Base-by-base conservation (phyloP, 345 rosid species). In the Euclidium syriacum region DNA sequence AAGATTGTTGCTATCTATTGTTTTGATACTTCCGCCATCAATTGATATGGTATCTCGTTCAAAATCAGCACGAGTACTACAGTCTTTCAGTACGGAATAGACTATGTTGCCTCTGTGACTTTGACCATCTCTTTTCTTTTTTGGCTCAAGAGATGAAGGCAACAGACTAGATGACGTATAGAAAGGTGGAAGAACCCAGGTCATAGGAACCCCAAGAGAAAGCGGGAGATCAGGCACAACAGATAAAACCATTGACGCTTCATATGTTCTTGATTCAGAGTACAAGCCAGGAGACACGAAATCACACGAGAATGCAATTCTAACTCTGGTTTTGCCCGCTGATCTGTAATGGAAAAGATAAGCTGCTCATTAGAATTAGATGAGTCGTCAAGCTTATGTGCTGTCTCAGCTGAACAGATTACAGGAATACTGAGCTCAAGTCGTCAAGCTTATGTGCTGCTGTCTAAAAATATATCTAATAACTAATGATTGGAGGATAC, bases 131-230 rank as follows among this genome's bases (percentile, higher is more conserved):
- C 68, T 70, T 32, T 77, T 77, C 57, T 79, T 77, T 40, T 68
- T 72, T 34, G 78, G 67, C 61, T 83, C 88, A 22, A 27, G 14
- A 11, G 88, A 83, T 25, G 71, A 80, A 14, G 92, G 85, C 70
- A 91, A 80, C 41, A 83, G 74, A 71, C 76, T 65, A 58, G 95
- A 88, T 68, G 96, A 79, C 17, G 82, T 53, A 75, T 88, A 91
- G 56, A 77, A 77, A 17, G 98, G 92, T 32, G 98, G 98, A 59
- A 91, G 86, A 74, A 88, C 50, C 98, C 98, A 88, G 65, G 98
- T 86, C 59, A 85, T 75, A 48, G 89, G 90, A 63, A 57, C 77
- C 54, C 98, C 98, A 56, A 83, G 98, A 30, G 90, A 78, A 71
- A 91, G 87, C 58, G 96, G 98, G 64, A 87, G 88, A 76, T 78